phyloP scores from a whole-genome alignment of 352 stramenopile genomes.

The Globisporangium megalacanthum region DNA sequence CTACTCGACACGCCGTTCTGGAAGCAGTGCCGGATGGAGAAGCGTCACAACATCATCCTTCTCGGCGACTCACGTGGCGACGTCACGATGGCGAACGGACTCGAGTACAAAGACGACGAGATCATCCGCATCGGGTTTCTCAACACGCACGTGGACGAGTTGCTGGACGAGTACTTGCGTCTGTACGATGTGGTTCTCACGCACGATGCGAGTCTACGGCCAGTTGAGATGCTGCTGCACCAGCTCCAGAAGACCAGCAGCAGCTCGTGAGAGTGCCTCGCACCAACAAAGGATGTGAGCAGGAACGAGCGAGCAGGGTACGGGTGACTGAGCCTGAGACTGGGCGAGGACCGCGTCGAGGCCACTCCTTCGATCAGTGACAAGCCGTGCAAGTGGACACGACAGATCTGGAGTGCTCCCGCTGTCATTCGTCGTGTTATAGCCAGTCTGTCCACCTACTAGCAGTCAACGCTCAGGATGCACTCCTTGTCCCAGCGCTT shows the following conservation, averaged over 20 bases:
- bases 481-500: constrained; percentile 23
- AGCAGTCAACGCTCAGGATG: background rate
- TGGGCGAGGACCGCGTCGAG: background rate
- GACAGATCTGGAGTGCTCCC: too few species aligned
- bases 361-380: background rate
- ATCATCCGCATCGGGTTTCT: constrained; percentile 69
- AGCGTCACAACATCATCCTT: constrained; percentile 68
- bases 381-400: background rate
- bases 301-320: background rate
- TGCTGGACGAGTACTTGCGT: constrained; percentile 30
- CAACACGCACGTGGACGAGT: constrained; percentile 62
- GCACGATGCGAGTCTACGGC: constrained; percentile 46
- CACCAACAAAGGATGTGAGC: too few species aligned
- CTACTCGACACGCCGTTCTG: constrained; percentile 63
- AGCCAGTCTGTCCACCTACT: background rate
- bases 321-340: background rate
- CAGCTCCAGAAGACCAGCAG: background rate
- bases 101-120: constrained; percentile 37
- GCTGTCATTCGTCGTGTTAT: too few species aligned
- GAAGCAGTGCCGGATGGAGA: constrained; percentile 61
- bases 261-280: too few species aligned
- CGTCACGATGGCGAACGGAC: constrained; percentile 60
- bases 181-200: constrained; percentile 57
- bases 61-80: constrained; percentile 71
- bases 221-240: background rate